A percentile compares a stretch with the other conserved stretches of the same genome.
phyloP scores from a whole-genome alignment of 306 rosid species.

The Boehmeria nivea region DNA sequence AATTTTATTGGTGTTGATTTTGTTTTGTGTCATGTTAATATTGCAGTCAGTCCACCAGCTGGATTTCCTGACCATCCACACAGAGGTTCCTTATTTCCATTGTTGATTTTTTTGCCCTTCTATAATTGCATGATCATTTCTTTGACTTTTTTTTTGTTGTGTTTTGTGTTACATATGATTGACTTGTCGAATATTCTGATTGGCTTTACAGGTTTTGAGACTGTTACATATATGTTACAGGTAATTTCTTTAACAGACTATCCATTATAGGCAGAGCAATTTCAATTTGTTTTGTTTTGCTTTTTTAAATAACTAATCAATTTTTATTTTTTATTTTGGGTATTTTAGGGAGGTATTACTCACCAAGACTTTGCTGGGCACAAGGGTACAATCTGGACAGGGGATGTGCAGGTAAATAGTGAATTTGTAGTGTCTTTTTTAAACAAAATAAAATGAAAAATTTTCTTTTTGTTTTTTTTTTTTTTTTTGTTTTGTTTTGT shows the following conservation, averaged over 20 bases:
- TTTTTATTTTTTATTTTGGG: neutral
- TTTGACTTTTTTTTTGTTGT: neutral
- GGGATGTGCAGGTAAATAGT: constrained; percentile 81
- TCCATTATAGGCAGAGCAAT: neutral
- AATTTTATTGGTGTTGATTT: too few relatives aligned
- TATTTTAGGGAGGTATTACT: constrained; percentile 75
- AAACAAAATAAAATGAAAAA: neutral
- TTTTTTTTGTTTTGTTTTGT: too few relatives aligned
- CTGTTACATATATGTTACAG: constrained; percentile 73
- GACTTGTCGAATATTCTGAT: too few relatives aligned
- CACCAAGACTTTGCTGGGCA: constrained; percentile 98
- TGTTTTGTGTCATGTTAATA: too few relatives aligned
- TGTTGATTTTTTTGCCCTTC: neutral
- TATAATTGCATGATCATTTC: neutral
- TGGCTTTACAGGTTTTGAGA: constrained; percentile 55
- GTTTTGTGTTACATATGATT: too few relatives aligned
- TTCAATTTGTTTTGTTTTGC: neutral
- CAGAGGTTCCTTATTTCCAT: constrained; percentile 38
- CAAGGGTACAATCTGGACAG: constrained; percentile 73
- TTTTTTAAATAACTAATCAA: too few relatives aligned
- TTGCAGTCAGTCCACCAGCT: constrained; percentile 52
- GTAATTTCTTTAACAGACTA: constrained; percentile 18
- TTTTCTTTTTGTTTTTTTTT: too few relatives aligned
- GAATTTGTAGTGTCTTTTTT: neutral
- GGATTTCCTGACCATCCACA: constrained; percentile 75